A percentile compares a stretch with the other conserved stretches of the same genome.
Conservation (phyloP, 2,329 filamentous ascomycete species). For the Arthroderma sp. region DNA sequence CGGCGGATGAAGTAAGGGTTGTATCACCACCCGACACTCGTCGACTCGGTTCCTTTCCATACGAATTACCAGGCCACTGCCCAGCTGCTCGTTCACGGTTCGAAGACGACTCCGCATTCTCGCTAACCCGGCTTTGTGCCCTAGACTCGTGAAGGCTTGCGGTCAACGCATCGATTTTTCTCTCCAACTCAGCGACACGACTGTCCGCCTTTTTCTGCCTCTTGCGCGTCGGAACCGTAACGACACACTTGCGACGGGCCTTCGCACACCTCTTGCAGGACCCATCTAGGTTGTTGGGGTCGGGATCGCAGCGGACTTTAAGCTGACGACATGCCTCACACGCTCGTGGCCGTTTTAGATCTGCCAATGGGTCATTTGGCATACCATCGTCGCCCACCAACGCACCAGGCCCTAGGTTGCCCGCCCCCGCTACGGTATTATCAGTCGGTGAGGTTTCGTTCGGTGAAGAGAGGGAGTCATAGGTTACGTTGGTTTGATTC, state of each 20-base stretch:
- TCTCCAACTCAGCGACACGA: conserved; percentile 77
- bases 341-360: conserved; percentile 55
- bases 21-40: neutral
- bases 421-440: too few species aligned
- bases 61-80: neutral
- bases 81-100: neutral
- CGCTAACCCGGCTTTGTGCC: conserved; percentile 7
- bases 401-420: too few species aligned
- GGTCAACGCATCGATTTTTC: conserved; percentile 80
- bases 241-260: conserved; percentile 61
- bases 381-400: neutral
- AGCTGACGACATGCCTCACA: conserved; percentile 64
- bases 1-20: conserved; percentile 1
- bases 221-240: conserved; percentile 63
- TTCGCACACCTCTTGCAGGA: conserved; percentile 67
- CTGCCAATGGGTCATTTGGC: conserved; percentile 21
- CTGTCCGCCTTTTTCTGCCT: conserved; percentile 86
- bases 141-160: conserved; percentile 55
- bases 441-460: too few species aligned
- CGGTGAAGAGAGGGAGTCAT: too few species aligned
- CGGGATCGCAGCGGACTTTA: conserved; percentile 76
- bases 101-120: neutral
- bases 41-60: neutral
- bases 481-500: too few species aligned
- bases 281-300: conserved; percentile 47